Conservation (phyloP, 805 yeast genomes). For the Blastobotrys chiropterorum region DNA sequence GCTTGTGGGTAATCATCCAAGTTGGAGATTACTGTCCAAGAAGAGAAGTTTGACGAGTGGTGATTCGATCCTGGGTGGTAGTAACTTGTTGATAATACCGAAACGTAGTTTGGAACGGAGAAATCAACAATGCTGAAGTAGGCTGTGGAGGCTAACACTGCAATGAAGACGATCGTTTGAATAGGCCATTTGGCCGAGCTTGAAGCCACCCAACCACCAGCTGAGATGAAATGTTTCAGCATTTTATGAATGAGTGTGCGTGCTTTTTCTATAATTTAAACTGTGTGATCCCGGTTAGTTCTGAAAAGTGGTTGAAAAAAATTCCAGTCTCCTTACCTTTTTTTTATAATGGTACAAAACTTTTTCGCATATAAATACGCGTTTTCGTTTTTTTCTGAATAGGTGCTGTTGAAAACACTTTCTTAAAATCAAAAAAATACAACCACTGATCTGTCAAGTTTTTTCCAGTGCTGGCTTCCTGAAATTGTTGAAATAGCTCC, state of each 20-base stretch:
- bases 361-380: neutral
- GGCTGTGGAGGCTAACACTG: conserved; percentile 71
- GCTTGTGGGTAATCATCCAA: conserved; percentile 7
- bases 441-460: neutral
- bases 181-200: conserved; percentile 77
- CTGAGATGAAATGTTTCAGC: neutral
- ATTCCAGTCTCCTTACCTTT: neutral
- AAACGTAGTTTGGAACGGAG: conserved; percentile 27
- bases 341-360: neutral
- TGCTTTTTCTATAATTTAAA: neutral
- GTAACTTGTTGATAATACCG: conserved; percentile 16
- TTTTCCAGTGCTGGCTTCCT: too few species aligned
- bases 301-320: neutral
- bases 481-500: too few species aligned
- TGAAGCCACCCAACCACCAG: conserved; percentile 22
- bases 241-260: too few species aligned
- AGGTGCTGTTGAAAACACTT: neutral
- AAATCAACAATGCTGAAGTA: conserved; percentile 56
- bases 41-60: neutral
- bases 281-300: neutral
- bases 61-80: conserved; percentile 16
- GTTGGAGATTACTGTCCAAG: conserved; percentile 12
- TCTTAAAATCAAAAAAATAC: too few species aligned
- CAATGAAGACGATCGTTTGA: conserved; percentile 68
- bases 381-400: neutral